These are phyloP conservation scores for Alopecurus myosuroides DNA, from an alignment of 176 grass and related monocot species.

Conservation along the genomic window DNA sequence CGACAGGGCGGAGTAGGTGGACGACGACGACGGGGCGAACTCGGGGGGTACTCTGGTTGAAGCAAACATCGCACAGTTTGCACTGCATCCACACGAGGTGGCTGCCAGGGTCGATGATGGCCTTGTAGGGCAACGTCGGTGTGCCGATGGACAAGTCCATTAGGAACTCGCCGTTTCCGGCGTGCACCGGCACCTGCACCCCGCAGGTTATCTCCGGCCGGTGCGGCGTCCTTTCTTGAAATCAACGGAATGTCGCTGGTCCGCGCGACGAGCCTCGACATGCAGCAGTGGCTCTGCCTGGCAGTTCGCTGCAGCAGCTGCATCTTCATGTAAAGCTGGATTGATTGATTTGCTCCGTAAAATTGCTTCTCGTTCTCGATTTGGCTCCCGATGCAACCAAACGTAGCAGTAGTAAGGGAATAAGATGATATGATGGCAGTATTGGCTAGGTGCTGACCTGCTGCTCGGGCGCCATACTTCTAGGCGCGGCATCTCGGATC, in stretches of 20 bases:
- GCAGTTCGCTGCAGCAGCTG: constrained; percentile 62
- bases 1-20: constrained; percentile 50
- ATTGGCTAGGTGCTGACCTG: no score
- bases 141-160: constrained; percentile 75
- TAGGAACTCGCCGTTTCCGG: constrained; percentile 53
- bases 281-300: constrained; percentile 54
- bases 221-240: constrained; percentile 4
- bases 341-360: no score
- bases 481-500: no score
- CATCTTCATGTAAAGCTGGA: constrained; percentile 47
- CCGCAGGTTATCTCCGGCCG: background rate
- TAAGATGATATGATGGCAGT: no score
- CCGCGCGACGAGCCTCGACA: constrained; percentile 46
- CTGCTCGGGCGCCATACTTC: no score
- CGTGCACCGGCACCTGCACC: constrained; percentile 46
- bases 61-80: constrained; percentile 62
- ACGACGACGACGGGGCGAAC: constrained; percentile 62
- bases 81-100: constrained; percentile 88
- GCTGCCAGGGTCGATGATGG: constrained; percentile 74
- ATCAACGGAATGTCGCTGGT: constrained; percentile 9
- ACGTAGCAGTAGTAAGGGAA: no score
- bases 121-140: constrained; percentile 35
- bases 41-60: no score
- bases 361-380: no score
- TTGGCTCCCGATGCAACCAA: no score